phyloP scores from a whole-genome alignment of 2,329 filamentous ascomycete species.

The Phaeophleospora eucalypticola region DNA sequence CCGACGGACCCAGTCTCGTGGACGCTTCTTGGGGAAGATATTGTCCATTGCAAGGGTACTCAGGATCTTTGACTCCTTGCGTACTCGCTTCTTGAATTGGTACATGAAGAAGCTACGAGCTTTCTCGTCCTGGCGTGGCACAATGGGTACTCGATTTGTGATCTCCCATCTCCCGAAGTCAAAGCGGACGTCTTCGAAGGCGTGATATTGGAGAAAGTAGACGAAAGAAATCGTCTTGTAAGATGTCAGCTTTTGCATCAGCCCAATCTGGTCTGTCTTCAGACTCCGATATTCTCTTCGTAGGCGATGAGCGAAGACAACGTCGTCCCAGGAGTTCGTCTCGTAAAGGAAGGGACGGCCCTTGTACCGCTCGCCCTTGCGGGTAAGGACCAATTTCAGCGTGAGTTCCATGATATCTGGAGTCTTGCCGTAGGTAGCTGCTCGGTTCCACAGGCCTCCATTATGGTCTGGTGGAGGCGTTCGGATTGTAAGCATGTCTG shows the following conservation, averaged over 20 bases:
- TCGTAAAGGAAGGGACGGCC: constrained; percentile 6
- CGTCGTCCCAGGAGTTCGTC: constrained; percentile 13
- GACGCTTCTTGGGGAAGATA: background rate
- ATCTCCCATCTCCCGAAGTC: constrained; percentile 9
- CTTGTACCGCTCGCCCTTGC: constrained; percentile 17
- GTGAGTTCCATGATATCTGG: constrained; percentile 2
- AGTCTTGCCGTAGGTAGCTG: constrained; percentile 4
- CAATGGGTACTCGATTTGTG: constrained; percentile 6
- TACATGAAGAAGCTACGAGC: constrained; percentile 16
- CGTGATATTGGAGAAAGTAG: constrained; percentile 19
- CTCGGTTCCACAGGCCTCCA: constrained; percentile 13
- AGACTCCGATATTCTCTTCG: constrained; percentile 11
- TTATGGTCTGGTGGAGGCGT: constrained; percentile 1
- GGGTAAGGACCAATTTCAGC: constrained; percentile 15
- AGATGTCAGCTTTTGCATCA: constrained; percentile 17
- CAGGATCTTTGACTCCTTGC: constrained; percentile 8
- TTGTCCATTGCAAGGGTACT: constrained; percentile 2
- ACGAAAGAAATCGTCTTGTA: constrained; percentile 18
- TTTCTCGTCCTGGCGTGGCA: constrained; percentile 7
- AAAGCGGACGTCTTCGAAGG: constrained; percentile 4
- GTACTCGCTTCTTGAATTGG: constrained; percentile 8
- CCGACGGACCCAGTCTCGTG: constrained; percentile 8
- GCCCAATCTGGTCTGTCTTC: constrained; percentile 16
- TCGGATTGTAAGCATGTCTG: background rate
- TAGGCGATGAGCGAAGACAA: constrained; percentile 10